phyloP scores from a whole-genome alignment of 176 grass and related monocot genomes.

The sorghum (Sorghum bicolor) region DNA sequence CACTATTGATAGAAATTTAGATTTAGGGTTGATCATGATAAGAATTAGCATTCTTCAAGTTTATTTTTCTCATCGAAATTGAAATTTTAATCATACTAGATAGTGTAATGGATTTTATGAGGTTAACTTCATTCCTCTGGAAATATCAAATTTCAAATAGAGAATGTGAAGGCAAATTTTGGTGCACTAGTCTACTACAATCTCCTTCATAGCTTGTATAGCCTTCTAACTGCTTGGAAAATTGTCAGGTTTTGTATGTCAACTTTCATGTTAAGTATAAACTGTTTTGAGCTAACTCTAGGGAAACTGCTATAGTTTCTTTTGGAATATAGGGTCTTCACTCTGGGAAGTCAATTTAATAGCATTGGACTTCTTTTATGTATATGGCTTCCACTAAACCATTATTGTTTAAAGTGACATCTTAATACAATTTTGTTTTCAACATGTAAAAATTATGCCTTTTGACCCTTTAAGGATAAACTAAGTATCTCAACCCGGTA shows the following conservation, averaged over 20 bases:
- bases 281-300: not conserved
- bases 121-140: not conserved
- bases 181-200: not conserved
- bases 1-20: not conserved
- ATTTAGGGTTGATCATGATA: not conserved
- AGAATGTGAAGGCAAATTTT: not conserved
- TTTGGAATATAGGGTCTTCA: not conserved
- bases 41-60: not conserved
- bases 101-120: not conserved
- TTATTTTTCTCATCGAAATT: not conserved
- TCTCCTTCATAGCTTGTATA: not conserved
- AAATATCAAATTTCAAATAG: not conserved
- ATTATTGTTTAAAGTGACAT: not conserved
- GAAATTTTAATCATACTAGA: not conserved
- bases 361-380: not conserved
- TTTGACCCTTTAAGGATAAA: not conserved
- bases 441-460: not conserved
- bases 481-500: not conserved
- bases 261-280: not conserved
- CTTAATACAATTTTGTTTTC: not conserved
- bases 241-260: not conserved
- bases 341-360: not conserved
- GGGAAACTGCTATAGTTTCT: not conserved
- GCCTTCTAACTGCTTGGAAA: not conserved
- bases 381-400: not conserved